A percentile compares a stretch with the other conserved stretches of the same genome.
These are phyloP conservation scores for Neospermospora avenae DNA, from an alignment of 2,329 filamentous ascomycete species.

Conservation along the genomic window DNA sequence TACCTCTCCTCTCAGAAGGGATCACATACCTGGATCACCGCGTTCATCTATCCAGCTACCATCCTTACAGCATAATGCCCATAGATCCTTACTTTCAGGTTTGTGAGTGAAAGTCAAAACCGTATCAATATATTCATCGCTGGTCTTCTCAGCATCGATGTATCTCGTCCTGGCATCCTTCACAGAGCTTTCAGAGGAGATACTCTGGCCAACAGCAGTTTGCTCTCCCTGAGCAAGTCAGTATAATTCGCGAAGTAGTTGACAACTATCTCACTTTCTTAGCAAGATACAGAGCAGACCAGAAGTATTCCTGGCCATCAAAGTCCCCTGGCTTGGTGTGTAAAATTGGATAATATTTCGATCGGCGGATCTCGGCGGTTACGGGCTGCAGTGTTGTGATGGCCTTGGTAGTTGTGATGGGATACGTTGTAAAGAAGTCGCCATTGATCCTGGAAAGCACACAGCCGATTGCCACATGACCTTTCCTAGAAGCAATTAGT, in stretches of 20 bases:
- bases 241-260: neutral
- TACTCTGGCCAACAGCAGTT: neutral
- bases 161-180: neutral
- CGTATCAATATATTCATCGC: neutral
- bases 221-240: neutral
- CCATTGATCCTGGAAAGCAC: conserved; percentile 6
- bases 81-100: neutral
- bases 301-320: neutral
- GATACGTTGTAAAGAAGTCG: conserved; percentile 5
- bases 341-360: neutral
- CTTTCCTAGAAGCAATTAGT: conserved; percentile 7
- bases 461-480: conserved; percentile 13
- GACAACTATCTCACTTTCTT: neutral
- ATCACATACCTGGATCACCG: neutral
- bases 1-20: neutral
- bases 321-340: neutral
- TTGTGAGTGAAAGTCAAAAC: neutral
- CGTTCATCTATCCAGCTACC: neutral
- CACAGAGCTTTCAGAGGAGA: neutral
- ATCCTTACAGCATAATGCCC: neutral
- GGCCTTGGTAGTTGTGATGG: conserved; percentile 1
- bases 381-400: conserved; percentile 5
- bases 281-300: neutral
- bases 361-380: neutral
- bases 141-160: neutral